These are phyloP conservation scores for Phytophthora multivora DNA, from an alignment of 352 stramenopile species.

Conservation along the genomic window DNA sequence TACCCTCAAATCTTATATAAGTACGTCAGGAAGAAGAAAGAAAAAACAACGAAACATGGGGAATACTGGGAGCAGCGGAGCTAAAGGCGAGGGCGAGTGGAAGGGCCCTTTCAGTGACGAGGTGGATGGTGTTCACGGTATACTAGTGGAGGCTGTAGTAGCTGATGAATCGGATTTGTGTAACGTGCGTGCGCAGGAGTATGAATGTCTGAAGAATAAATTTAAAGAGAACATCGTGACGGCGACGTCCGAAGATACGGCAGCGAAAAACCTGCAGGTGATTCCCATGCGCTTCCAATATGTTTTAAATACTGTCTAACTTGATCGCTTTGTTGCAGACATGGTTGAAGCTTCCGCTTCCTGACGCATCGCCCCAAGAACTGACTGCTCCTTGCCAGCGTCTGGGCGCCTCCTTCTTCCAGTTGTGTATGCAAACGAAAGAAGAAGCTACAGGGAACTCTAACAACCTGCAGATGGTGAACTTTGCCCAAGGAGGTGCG, in stretches of 20 bases:
- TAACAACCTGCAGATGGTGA: slow-evolving; percentile 34
- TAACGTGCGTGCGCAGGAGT: slow-evolving; percentile 50
- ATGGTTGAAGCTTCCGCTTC: slow-evolving; percentile 50
- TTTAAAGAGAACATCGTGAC: slow-evolving; percentile 45
- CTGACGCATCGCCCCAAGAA: slow-evolving; percentile 31
- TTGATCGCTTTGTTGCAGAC: slow-evolving; percentile 27
- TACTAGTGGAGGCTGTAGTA: background rate
- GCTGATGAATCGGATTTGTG: background rate
- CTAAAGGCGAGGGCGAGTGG: slow-evolving; percentile 40
- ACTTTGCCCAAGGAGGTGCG: slow-evolving; percentile 75
- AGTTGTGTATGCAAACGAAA: slow-evolving; percentile 51
- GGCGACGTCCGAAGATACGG: slow-evolving; percentile 23
- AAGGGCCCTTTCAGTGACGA: slow-evolving; percentile 86
- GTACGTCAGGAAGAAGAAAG: slow-evolving; percentile 9
- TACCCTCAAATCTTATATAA: slow-evolving; percentile 10
- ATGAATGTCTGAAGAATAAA: slow-evolving; percentile 56
- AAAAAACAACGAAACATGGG: slow-evolving; percentile 33
- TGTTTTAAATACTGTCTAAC: background rate
- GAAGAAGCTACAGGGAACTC: slow-evolving; percentile 21
- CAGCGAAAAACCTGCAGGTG: slow-evolving; percentile 53
- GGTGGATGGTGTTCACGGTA: slow-evolving; percentile 24
- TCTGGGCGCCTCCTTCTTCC: slow-evolving; percentile 55
- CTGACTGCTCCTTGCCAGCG: slow-evolving; percentile 21
- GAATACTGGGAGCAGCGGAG: slow-evolving; percentile 32
- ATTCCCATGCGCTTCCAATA: background rate